phyloP scores from a whole-genome alignment of 2,329 filamentous ascomycete genomes.

The Monilinia aucupariae region DNA sequence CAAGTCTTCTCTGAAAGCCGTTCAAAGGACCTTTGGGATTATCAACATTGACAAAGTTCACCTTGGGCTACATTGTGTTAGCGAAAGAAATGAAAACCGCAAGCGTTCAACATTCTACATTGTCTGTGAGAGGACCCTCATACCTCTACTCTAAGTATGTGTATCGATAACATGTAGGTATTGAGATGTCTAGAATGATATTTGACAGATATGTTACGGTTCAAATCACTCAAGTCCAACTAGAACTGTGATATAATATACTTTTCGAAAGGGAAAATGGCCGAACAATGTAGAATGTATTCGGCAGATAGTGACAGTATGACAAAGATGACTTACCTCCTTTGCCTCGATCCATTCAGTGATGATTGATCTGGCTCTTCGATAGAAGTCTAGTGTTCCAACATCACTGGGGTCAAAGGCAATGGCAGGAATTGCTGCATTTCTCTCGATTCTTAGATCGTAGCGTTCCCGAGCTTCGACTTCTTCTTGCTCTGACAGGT shows the following conservation, averaged over 20 bases:
- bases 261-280: background rate
- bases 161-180: background rate
- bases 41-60: constrained; percentile 43
- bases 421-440: constrained; percentile 28
- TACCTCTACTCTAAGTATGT: background rate
- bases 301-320: background rate
- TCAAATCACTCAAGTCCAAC: background rate
- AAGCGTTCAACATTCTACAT: background rate
- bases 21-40: constrained; percentile 41
- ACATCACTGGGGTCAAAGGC: constrained; percentile 25
- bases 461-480: constrained; percentile 39
- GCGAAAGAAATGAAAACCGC: background rate
- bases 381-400: constrained; percentile 27
- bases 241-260: background rate
- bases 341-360: constrained; percentile 26
- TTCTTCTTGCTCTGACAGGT: constrained; percentile 57
- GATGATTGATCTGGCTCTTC: constrained; percentile 27
- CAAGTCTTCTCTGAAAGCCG: constrained; percentile 57
- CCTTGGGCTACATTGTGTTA: constrained; percentile 21
- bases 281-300: background rate
- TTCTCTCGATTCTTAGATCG: constrained; percentile 29
- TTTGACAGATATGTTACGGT: background rate
- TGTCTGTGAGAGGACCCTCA: background rate
- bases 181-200: background rate
- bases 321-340: constrained; percentile 19